Evolutionary conservation across 192 early-diverging fungal species (phyloP).

Genomic region (Spizellomyces punctatus): DNA sequence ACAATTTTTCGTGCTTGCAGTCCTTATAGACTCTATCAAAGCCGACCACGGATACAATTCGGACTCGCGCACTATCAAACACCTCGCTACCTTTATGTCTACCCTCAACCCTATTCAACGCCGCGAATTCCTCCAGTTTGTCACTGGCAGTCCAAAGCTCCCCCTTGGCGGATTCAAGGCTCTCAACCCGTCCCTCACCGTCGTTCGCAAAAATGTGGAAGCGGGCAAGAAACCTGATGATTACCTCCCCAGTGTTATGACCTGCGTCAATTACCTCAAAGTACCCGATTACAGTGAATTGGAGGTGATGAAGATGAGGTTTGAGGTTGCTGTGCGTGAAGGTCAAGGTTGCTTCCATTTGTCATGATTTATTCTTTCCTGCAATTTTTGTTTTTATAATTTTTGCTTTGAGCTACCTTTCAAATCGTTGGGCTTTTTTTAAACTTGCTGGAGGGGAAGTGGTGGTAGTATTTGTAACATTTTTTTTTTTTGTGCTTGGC

Average conservation of each 20-base stretch:
- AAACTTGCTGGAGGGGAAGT: no score
- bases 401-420: slow-evolving; percentile 1
- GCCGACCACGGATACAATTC: slow-evolving; percentile 83
- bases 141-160: slow-evolving; percentile 86
- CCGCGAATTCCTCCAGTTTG: slow-evolving; percentile 81
- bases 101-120: slow-evolving; percentile 61
- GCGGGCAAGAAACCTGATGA: slow-evolving; percentile 55
- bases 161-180: slow-evolving; percentile 89
- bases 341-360: slow-evolving; percentile 74
- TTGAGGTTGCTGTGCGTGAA: slow-evolving; percentile 75
- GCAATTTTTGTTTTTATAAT: not conserved
- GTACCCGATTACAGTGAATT: slow-evolving; percentile 79
- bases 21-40: slow-evolving; percentile 69
- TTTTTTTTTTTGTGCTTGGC: no score
- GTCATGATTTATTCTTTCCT: slow-evolving; percentile 34
- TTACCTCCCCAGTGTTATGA: slow-evolving; percentile 94
- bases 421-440: no score
- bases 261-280: slow-evolving; percentile 93
- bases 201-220: slow-evolving; percentile 78
- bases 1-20: slow-evolving; percentile 21
- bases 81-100: slow-evolving; percentile 71
- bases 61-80: slow-evolving; percentile 67
- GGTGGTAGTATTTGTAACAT: no score
- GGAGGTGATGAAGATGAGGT: slow-evolving; percentile 63
- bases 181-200: slow-evolving; percentile 79